A percentile compares a stretch with the other conserved stretches of the same genome.
These are phyloP conservation scores for Xylariaceae sp. DNA, from an alignment of 2,329 filamentous ascomycete species.

Conservation along the genomic window DNA sequence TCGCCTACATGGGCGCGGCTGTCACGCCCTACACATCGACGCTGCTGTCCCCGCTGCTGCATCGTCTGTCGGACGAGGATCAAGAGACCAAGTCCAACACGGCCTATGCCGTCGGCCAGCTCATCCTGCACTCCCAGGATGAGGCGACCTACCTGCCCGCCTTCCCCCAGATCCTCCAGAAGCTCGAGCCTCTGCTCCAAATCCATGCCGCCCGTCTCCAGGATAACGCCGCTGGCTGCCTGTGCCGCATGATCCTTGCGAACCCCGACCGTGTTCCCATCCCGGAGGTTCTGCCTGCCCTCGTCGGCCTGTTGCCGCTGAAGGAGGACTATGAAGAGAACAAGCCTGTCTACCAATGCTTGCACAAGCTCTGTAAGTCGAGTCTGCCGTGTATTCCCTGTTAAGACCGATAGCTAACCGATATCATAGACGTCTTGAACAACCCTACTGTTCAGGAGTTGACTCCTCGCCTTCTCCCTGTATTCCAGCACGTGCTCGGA, in stretches of 20 bases:
- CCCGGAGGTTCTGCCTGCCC: constrained; percentile 70
- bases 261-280: constrained; percentile 80
- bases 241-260: constrained; percentile 86
- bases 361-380: constrained; percentile 74
- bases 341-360: constrained; percentile 84
- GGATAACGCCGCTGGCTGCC: constrained; percentile 89
- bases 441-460: constrained; percentile 65
- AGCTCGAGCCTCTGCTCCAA: constrained; percentile 79
- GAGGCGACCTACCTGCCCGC: constrained; percentile 66
- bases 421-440: constrained; percentile 52
- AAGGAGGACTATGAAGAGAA: constrained; percentile 97
- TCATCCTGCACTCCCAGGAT: constrained; percentile 76
- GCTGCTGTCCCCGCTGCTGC: constrained; percentile 74
- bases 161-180: constrained; percentile 72
- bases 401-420: constrained; percentile 18
- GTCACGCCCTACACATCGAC: constrained; percentile 74
- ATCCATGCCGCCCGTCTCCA: constrained; percentile 74
- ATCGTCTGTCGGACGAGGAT: constrained; percentile 85
- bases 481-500: constrained; percentile 68
- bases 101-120: constrained; percentile 81
- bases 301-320: constrained; percentile 75
- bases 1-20: constrained; percentile 74
- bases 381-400: neutral
- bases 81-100: constrained; percentile 91
- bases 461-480: constrained; percentile 61